Conservation (phyloP, 2,329 filamentous ascomycete species). For the Fusarium sp. region DNA sequence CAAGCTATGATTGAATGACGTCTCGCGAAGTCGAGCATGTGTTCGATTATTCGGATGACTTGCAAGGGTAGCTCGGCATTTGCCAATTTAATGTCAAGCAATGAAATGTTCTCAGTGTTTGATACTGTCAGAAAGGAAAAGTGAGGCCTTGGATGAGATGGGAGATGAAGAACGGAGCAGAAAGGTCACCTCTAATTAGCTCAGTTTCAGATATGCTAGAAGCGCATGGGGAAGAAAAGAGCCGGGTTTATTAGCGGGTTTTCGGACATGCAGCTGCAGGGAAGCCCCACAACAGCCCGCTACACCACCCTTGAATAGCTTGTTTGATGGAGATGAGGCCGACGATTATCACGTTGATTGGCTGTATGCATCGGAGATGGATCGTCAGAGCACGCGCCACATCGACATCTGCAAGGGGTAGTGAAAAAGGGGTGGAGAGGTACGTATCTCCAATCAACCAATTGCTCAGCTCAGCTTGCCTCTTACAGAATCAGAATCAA, state of each 20-base stretch:
- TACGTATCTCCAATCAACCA: constrained; percentile 8
- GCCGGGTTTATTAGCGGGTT: constrained; percentile 10
- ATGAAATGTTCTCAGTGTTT: not conserved
- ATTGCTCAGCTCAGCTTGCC: not conserved
- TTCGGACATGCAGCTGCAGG: constrained; percentile 4
- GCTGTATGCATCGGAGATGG: not conserved
- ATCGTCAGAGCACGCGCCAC: constrained; percentile 25
- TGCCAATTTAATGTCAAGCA: not conserved
- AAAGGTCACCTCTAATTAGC: constrained; percentile 32
- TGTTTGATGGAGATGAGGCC: constrained; percentile 38
- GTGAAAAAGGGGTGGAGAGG: constrained; percentile 4
- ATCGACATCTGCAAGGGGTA: constrained; percentile 16
- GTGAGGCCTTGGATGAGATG: constrained; percentile 23
- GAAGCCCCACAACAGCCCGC: constrained; percentile 13
- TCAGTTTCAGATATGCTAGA: constrained; percentile 39
- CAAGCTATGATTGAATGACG: not conserved
- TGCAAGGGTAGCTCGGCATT: not conserved
- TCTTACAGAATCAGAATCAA: constrained; percentile 11
- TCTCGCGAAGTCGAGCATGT: not conserved
- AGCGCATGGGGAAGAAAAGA: constrained; percentile 16
- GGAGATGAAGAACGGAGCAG: constrained; percentile 39
- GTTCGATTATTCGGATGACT: not conserved
- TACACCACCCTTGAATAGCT: constrained; percentile 33
- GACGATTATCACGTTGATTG: constrained; percentile 10
- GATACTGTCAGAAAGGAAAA: not conserved